Percentiles rank a stretch among this genome's conserved stretches.
phyloP scores from a whole-genome alignment of 75 land plant genomes.

The Adiantum capillusveneris region DNA sequence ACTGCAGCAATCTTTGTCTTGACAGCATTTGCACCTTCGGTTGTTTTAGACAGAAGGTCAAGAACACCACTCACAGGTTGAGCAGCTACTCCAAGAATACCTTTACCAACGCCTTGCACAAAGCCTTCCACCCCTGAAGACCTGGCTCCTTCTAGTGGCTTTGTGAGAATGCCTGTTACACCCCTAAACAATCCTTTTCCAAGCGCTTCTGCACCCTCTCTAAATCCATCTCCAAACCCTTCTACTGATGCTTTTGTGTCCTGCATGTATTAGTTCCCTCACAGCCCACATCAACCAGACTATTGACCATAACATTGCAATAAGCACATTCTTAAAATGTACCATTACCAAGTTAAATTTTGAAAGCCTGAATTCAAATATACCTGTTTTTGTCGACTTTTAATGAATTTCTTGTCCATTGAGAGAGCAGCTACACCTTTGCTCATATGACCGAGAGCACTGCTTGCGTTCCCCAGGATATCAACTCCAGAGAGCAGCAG shows the following conservation, averaged over 20 bases:
- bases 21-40: constrained; percentile 98
- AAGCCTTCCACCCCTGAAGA: constrained; percentile 97
- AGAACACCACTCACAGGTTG: constrained; percentile 97
- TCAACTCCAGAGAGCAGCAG: constrained; percentile 89
- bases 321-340: no score
- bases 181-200: constrained; percentile 96
- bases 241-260: constrained; percentile 79
- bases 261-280: no score
- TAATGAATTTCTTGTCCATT: constrained; percentile 98
- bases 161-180: constrained; percentile 94
- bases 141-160: constrained; percentile 98
- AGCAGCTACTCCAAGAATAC: constrained; percentile 90
- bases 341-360: no score
- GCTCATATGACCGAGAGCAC: constrained; percentile 98
- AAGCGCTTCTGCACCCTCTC: constrained; percentile 97
- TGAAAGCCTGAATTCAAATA: neutral
- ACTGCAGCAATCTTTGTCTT: constrained; percentile 89
- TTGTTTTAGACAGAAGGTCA: constrained; percentile 94
- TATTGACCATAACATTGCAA: no score
- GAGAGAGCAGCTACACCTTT: constrained; percentile 99
- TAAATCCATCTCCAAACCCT: constrained; percentile 90
- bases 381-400: constrained; percentile 87
- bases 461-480: constrained; percentile 97
- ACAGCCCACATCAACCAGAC: no score
- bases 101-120: constrained; percentile 98